These are phyloP conservation scores for Rhodomyrtus tomentosa DNA, from an alignment of 345 rosid species.

Conservation along the genomic window DNA sequence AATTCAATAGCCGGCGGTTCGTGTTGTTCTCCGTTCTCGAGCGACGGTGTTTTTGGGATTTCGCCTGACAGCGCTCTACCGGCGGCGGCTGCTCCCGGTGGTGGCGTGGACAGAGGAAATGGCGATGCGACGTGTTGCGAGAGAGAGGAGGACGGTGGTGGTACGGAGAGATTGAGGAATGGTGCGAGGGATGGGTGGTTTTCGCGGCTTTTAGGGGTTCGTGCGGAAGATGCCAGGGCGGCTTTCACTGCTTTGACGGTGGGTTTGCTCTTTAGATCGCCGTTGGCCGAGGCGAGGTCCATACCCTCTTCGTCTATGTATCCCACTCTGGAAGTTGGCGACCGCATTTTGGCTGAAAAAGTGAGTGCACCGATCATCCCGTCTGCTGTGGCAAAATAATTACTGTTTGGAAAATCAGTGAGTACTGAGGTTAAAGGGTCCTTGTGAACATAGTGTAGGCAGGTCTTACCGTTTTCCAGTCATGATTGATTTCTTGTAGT, in stretches of 20 bases:
- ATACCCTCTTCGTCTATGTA: slow-evolving; percentile 77
- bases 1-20: slow-evolving; percentile 24
- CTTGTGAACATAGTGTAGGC: background rate
- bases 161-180: slow-evolving; percentile 20
- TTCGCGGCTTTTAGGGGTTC: slow-evolving; percentile 32
- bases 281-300: slow-evolving; percentile 77
- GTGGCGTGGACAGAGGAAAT: slow-evolving; percentile 28
- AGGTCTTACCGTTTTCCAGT: background rate
- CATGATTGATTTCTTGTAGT: background rate
- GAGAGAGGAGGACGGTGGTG: slow-evolving; percentile 1
- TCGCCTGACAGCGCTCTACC: slow-evolving; percentile 32
- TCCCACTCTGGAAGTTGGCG: slow-evolving; percentile 83
- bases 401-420: background rate
- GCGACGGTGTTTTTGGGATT: slow-evolving; percentile 29
- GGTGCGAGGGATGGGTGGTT: slow-evolving; percentile 31
- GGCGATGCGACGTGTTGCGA: slow-evolving; percentile 4
- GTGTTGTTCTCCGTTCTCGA: background rate
- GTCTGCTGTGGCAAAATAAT: background rate
- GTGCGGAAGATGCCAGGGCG: slow-evolving; percentile 87
- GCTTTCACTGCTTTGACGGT: slow-evolving; percentile 75
- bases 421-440: background rate
- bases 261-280: slow-evolving; percentile 58
- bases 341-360: slow-evolving; percentile 87
- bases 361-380: slow-evolving; percentile 13
- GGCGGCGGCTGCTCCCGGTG: slow-evolving; percentile 7